Conservation (phyloP, 805 yeast genomes). For the Ogataea pignaliae region DNA sequence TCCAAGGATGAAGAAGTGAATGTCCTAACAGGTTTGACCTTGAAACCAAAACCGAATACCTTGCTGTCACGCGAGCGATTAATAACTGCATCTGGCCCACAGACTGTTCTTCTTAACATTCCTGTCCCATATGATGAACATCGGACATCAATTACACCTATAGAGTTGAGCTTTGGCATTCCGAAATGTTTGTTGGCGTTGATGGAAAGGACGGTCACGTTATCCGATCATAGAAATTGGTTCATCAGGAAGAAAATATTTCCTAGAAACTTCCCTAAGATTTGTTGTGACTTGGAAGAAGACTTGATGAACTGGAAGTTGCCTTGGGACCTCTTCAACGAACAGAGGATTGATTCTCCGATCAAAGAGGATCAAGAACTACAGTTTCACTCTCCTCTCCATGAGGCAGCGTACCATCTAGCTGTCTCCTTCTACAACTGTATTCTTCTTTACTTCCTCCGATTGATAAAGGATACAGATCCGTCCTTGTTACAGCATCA, state of each 20-base stretch:
- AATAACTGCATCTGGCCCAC: background rate
- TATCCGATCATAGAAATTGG: constrained; percentile 50
- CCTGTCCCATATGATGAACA: constrained; percentile 16
- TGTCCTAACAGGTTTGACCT: constrained; percentile 16
- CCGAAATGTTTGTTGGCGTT: constrained; percentile 44
- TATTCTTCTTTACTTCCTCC: constrained; percentile 38
- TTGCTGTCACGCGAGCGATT: constrained; percentile 11
- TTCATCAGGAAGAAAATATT: constrained; percentile 37
- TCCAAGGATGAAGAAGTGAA: constrained; percentile 9
- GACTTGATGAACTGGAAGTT: constrained; percentile 42
- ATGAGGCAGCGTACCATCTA: constrained; percentile 37
- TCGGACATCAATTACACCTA: constrained; percentile 12
- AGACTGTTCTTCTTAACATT: constrained; percentile 11
- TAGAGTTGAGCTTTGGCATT: constrained; percentile 43
- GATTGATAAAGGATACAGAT: constrained; percentile 41
- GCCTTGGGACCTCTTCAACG: constrained; percentile 38
- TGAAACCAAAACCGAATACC: constrained; percentile 4
- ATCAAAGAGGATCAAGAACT: constrained; percentile 7
- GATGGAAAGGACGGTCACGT: constrained; percentile 40
- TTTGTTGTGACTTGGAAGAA: constrained; percentile 53
- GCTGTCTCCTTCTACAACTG: constrained; percentile 39
- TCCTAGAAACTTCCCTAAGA: constrained; percentile 51
- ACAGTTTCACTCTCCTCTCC: constrained; percentile 34
- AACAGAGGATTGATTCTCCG: constrained; percentile 3
- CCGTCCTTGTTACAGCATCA: constrained; percentile 32